These are phyloP conservation scores for Trametes cubensis DNA, from an alignment of 768 basidiomycete species.

Conservation along the genomic window DNA sequence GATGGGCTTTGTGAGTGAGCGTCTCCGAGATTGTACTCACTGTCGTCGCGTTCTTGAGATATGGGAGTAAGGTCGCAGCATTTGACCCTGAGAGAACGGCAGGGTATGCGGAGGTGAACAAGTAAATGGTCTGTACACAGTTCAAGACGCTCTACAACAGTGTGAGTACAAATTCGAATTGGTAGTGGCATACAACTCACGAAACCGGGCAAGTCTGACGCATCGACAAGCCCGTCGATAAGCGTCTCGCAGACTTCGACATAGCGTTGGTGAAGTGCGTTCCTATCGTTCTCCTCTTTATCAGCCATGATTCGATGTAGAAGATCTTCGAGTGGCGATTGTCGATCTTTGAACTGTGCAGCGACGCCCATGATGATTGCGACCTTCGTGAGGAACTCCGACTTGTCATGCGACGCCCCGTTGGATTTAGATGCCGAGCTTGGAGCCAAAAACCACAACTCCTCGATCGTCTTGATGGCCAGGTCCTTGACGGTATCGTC, in stretches of 20 bases:
- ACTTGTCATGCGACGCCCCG: slow-evolving; percentile 50
- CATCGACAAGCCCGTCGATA: slow-evolving; percentile 89
- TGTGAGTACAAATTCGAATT: neutral
- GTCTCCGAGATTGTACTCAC: slow-evolving; percentile 45
- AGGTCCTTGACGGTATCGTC: slow-evolving; percentile 95
- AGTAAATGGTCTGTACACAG: slow-evolving; percentile 82
- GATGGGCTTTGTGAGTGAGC: neutral
- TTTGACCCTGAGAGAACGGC: slow-evolving; percentile 80
- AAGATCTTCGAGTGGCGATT: slow-evolving; percentile 82
- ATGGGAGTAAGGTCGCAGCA: slow-evolving; percentile 86
- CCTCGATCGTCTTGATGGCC: slow-evolving; percentile 86
- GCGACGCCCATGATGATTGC: slow-evolving; percentile 85
- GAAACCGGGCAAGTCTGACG: slow-evolving; percentile 75
- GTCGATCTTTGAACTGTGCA: slow-evolving; percentile 78
- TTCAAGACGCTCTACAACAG: slow-evolving; percentile 70
- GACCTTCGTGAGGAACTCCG: slow-evolving; percentile 62
- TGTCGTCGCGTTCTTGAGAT: slow-evolving; percentile 80
- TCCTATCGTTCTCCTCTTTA: slow-evolving; percentile 60
- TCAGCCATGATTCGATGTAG: slow-evolving; percentile 80
- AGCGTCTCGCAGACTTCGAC: slow-evolving; percentile 80
- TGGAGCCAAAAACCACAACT: slow-evolving; percentile 75
- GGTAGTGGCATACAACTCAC: slow-evolving; percentile 44
- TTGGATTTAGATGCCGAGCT: slow-evolving; percentile 10
- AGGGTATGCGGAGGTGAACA: slow-evolving; percentile 83
- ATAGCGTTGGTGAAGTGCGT: slow-evolving; percentile 66